A percentile compares a stretch with the other conserved stretches of the same genome.
phyloP scores from a whole-genome alignment of 129 eudicot species.

The Deinandra increscens region DNA sequence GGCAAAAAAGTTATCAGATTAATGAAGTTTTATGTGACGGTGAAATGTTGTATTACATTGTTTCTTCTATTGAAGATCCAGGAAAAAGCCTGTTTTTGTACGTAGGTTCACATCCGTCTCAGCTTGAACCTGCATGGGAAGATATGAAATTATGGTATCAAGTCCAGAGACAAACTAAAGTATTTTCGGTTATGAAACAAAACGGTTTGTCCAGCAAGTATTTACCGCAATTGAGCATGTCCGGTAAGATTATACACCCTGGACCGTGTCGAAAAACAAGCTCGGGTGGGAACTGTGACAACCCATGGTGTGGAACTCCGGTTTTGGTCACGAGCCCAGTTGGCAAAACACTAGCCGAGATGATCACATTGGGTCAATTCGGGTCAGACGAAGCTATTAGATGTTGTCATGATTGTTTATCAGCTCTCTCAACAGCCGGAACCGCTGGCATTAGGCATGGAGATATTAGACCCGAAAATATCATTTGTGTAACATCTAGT shows the following conservation, averaged over 20 bases:
- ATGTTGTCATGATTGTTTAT: conserved; percentile 95
- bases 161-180: conserved; percentile 96
- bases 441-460: conserved; percentile 89
- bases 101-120: conserved; percentile 92
- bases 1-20: conserved; percentile 63
- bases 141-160: conserved; percentile 96
- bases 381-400: conserved; percentile 70
- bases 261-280: conserved; percentile 63
- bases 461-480: conserved; percentile 85
- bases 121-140: conserved; percentile 92
- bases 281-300: conserved; percentile 67
- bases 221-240: conserved; percentile 64
- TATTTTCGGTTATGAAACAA: conserved; percentile 78
- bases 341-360: conserved; percentile 69
- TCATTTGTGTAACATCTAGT: conserved; percentile 63
- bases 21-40: conserved; percentile 54
- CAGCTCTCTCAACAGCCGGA: conserved; percentile 70
- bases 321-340: conserved; percentile 80
- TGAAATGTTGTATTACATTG: conserved; percentile 59
- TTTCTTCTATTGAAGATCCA: conserved; percentile 57
- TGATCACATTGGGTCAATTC: conserved; percentile 62
- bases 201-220: conserved; percentile 82
- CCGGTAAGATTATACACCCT: conserved; percentile 76
- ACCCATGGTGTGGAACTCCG: conserved; percentile 93
- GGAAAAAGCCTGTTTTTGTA: conserved; percentile 61